phyloP scores from a whole-genome alignment of 2,329 filamentous ascomycete genomes.

The Emericellopsis atlantica region DNA sequence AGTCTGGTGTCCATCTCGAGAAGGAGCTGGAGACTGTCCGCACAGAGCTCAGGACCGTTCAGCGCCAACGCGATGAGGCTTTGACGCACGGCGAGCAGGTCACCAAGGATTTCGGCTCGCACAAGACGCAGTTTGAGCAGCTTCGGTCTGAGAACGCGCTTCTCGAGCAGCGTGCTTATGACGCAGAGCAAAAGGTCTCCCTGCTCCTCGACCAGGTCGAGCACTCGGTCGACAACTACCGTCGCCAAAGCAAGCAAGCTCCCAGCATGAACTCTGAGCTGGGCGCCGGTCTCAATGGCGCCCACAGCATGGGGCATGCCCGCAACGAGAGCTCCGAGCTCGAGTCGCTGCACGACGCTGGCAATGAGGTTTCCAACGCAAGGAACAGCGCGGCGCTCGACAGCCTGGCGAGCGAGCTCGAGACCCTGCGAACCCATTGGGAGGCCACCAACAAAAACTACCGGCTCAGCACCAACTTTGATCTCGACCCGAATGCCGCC shows the following conservation, averaged over 20 bases:
- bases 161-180: slow-evolving; percentile 72
- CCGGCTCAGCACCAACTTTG: slow-evolving; percentile 77
- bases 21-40: slow-evolving; percentile 55
- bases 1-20: slow-evolving; percentile 57
- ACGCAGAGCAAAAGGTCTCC: slow-evolving; percentile 88
- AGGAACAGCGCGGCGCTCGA: slow-evolving; percentile 64
- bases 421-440: slow-evolving; percentile 84
- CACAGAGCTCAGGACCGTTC: slow-evolving; percentile 53
- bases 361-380: slow-evolving; percentile 24
- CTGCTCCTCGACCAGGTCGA: slow-evolving; percentile 91
- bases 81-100: slow-evolving; percentile 39
- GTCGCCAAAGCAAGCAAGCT: slow-evolving; percentile 55
- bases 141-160: slow-evolving; percentile 70
- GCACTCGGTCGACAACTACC: slow-evolving; percentile 85
- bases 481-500: slow-evolving; percentile 51
- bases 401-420: slow-evolving; percentile 82
- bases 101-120: slow-evolving; percentile 42
- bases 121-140: slow-evolving; percentile 61
- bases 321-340: slow-evolving; percentile 45
- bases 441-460: slow-evolving; percentile 94
- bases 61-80: slow-evolving; percentile 58
- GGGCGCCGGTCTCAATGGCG: slow-evolving; percentile 19
- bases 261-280: slow-evolving; percentile 38
- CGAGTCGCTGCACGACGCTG: slow-evolving; percentile 46
- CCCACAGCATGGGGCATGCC: slow-evolving; percentile 23